These are phyloP conservation scores for Penicillium sclerotiorum DNA, from an alignment of 2,329 filamentous ascomycete genomes.

Conservation along the genomic window DNA sequence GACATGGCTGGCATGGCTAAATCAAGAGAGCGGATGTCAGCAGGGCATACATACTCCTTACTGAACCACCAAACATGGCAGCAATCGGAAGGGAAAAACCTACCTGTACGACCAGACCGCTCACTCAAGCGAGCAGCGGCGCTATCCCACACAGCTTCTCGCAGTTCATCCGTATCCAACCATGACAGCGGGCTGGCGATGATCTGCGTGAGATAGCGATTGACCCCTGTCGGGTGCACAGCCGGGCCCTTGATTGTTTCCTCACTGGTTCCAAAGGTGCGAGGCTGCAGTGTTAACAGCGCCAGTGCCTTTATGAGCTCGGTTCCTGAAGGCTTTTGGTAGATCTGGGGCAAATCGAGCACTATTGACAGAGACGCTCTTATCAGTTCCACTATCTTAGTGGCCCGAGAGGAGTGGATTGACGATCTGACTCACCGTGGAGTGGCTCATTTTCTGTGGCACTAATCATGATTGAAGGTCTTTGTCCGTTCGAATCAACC, in stretches of 20 bases:
- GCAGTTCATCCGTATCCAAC: conserved; percentile 48
- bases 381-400: conserved; percentile 35
- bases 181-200: conserved; percentile 49
- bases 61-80: no score
- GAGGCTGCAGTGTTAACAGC: conserved; percentile 67
- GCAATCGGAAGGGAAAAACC: conserved; percentile 11
- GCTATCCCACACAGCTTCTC: conserved; percentile 65
- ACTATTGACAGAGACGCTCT: conserved; percentile 47
- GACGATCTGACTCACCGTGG: conserved; percentile 34
- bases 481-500: background rate
- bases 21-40: conserved; percentile 14
- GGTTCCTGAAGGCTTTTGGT: conserved; percentile 70
- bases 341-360: conserved; percentile 79
- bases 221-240: conserved; percentile 44
- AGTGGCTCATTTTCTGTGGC: conserved; percentile 40
- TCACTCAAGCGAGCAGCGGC: conserved; percentile 81
- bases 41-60: conserved; percentile 6
- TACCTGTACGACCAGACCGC: conserved; percentile 75
- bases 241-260: conserved; percentile 32
- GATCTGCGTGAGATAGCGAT: conserved; percentile 51
- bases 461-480: conserved; percentile 35
- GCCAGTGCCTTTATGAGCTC: conserved; percentile 68
- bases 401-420: conserved; percentile 14
- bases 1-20: conserved; percentile 65
- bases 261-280: conserved; percentile 41